Evolutionary conservation across 768 basidiomycete genomes (phyloP).

Genomic region (Boletus pseudo-olivaceus): DNA sequence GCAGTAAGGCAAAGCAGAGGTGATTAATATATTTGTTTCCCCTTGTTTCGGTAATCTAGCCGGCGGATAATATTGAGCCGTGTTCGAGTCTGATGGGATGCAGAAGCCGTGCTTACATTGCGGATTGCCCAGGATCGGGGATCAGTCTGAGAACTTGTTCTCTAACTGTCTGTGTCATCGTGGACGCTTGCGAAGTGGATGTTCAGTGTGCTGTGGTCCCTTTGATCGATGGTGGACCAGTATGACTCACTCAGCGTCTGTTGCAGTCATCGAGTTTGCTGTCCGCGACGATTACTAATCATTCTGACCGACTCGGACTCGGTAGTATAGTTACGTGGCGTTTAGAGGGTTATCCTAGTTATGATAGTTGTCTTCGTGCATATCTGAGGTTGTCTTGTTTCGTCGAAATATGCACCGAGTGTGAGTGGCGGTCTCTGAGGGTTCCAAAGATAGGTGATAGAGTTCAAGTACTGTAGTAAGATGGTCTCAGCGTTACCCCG

Average conservation of each 20-base stretch:
- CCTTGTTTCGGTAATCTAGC: conserved; percentile 75
- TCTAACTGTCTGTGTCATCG: conserved; percentile 56
- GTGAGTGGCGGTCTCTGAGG: neutral
- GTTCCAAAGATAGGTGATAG: conserved; percentile 7
- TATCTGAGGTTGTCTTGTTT: neutral
- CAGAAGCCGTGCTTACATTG: conserved; percentile 38
- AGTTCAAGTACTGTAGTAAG: neutral
- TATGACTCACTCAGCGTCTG: conserved; percentile 6
- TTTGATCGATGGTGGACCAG: conserved; percentile 1
- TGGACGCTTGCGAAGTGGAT: neutral
- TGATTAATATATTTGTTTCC: conserved; percentile 85
- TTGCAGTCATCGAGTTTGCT: too few species aligned
- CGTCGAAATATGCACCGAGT: neutral
- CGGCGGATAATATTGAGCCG: neutral
- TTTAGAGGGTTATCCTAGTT: neutral
- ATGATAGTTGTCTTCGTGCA: too few species aligned
- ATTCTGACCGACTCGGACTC: too few species aligned
- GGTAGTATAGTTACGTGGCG: neutral
- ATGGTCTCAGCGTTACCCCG: neutral
- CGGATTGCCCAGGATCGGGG: conserved; percentile 48
- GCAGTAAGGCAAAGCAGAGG: conserved; percentile 93
- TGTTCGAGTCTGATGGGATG: neutral
- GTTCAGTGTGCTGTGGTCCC: neutral
- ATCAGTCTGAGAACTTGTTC: conserved; percentile 49
- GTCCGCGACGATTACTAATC: conserved; percentile 15